These are phyloP conservation scores for Aspergillus sclerotioniger DNA, from an alignment of 495 filamentous ascomycete species.

Conservation along the genomic window DNA sequence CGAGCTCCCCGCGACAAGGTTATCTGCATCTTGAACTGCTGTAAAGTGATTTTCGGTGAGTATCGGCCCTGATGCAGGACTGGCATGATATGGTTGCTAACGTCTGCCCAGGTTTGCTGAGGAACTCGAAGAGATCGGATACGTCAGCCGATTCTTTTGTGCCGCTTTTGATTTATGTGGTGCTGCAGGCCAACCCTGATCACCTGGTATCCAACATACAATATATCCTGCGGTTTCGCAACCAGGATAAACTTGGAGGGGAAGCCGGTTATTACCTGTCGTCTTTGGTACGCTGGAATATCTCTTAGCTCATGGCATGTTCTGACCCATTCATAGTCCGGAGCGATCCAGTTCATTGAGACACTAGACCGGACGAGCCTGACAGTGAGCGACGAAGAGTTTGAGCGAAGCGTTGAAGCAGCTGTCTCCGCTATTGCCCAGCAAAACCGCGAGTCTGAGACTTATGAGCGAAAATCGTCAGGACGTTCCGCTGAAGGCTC, in stretches of 20 bases:
- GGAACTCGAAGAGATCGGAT: conserved; percentile 81
- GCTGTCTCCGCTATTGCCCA: conserved; percentile 96
- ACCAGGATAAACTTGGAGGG: conserved; percentile 93
- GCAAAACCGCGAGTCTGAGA: conserved; percentile 61
- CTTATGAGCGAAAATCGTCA: conserved; percentile 58
- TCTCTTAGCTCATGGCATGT: background rate
- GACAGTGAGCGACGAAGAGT: conserved; percentile 91
- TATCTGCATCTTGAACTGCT: conserved; percentile 97
- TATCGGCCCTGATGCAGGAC: background rate
- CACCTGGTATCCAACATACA: conserved; percentile 97
- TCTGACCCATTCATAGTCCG: conserved; percentile 58
- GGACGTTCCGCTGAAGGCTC: conserved; percentile 30
- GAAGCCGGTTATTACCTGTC: conserved; percentile 98
- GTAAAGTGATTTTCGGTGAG: conserved; percentile 97
- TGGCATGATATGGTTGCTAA: conserved; percentile 8
- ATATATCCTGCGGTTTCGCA: conserved; percentile 94
- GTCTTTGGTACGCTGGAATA: conserved; percentile 64
- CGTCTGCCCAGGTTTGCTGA: conserved; percentile 64
- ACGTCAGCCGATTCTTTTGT: conserved; percentile 96
- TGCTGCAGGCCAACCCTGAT: conserved; percentile 89
- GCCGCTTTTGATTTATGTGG: conserved; percentile 92
- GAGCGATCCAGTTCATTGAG: conserved; percentile 95
- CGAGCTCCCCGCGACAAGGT: conserved; percentile 96
- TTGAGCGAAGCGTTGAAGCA: conserved; percentile 90
- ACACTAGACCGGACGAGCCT: conserved; percentile 90